Evolutionary conservation across 371 early-diverging fungal species (phyloP).

Genomic region (Rhizopus delemar): DNA sequence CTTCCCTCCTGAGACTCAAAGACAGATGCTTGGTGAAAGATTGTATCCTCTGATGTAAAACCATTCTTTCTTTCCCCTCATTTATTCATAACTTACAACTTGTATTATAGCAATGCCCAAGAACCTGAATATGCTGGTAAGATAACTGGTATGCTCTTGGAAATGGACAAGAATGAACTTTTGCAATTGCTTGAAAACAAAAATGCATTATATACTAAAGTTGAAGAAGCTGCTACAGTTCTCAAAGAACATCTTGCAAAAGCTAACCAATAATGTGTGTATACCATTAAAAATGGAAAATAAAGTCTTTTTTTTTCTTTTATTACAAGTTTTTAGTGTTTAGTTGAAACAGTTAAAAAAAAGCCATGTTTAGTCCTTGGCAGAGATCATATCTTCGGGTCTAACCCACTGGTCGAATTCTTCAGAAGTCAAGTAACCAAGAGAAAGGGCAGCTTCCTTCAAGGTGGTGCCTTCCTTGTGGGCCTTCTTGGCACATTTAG

Average conservation of each 20-base stretch:
- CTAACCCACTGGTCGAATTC: conserved; percentile 85
- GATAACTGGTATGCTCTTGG: conserved; percentile 93
- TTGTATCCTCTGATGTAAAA: conserved; percentile 75
- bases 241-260: conserved; percentile 77
- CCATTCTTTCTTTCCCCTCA: not conserved
- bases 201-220: conserved; percentile 60
- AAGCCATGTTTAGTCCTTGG: conserved; percentile 2
- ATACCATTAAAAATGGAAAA: not conserved
- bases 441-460: conserved; percentile 77
- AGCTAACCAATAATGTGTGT: not conserved
- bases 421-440: conserved; percentile 76
- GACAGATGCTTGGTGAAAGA: conserved; percentile 84
- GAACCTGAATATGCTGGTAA: conserved; percentile 77
- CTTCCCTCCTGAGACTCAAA: conserved; percentile 73
- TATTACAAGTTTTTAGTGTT: too few species aligned
- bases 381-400: conserved; percentile 78
- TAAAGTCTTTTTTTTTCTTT: not conserved
- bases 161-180: conserved; percentile 88
- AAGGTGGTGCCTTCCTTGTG: conserved; percentile 83
- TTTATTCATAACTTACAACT: not conserved
- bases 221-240: conserved; percentile 87
- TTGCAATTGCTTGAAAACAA: conserved; percentile 74
- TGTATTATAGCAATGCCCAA: conserved; percentile 22
- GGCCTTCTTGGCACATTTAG: conserved; percentile 84
- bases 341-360: not conserved